phyloP scores from a whole-genome alignment of 2,329 filamentous ascomycete species.

The Daldinia eschscholtzii region DNA sequence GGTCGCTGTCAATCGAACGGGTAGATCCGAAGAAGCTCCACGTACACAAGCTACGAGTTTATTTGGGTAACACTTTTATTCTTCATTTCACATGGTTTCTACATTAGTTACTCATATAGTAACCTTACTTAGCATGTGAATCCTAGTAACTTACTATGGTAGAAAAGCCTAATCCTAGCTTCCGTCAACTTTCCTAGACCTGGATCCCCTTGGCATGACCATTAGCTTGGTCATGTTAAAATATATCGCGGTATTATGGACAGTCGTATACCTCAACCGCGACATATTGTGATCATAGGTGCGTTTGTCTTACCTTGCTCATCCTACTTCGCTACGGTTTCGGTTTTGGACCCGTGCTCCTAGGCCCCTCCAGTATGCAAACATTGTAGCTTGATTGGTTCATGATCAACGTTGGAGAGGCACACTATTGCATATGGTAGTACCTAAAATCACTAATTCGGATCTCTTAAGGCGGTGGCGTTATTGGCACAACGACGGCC shows the following conservation, averaged over 20 bases:
- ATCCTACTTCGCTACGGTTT: conserved; percentile 5
- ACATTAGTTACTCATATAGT: conserved; percentile 1
- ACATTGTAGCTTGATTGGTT: conserved; percentile 15
- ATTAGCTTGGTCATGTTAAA: conserved; percentile 48
- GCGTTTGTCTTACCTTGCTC: conserved; percentile 19
- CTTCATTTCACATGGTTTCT: conserved; percentile 9
- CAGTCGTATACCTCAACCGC: conserved; percentile 49
- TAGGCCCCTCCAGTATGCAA: neutral
- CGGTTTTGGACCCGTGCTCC: conserved; percentile 9
- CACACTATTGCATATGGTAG: conserved; percentile 17
- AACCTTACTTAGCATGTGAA: conserved; percentile 30
- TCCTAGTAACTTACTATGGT: conserved; percentile 19
- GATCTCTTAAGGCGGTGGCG: conserved; percentile 77
- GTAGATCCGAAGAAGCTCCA: conserved; percentile 32
- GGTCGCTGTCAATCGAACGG: conserved; percentile 25
- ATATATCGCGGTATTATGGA: conserved; percentile 45
- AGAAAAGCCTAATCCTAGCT: conserved; percentile 17
- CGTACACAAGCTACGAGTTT: conserved; percentile 8
- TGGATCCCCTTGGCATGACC: conserved; percentile 5
- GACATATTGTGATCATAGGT: conserved; percentile 54
- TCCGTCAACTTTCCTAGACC: conserved; percentile 20
- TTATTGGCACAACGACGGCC: conserved; percentile 91
- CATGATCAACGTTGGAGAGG: conserved; percentile 24
- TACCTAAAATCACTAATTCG: conserved; percentile 34
- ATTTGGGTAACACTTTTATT: conserved; percentile 26